These are phyloP conservation scores for Gentiana dahurica DNA, from an alignment of 257 asterid genomes.

Conservation along the genomic window DNA sequence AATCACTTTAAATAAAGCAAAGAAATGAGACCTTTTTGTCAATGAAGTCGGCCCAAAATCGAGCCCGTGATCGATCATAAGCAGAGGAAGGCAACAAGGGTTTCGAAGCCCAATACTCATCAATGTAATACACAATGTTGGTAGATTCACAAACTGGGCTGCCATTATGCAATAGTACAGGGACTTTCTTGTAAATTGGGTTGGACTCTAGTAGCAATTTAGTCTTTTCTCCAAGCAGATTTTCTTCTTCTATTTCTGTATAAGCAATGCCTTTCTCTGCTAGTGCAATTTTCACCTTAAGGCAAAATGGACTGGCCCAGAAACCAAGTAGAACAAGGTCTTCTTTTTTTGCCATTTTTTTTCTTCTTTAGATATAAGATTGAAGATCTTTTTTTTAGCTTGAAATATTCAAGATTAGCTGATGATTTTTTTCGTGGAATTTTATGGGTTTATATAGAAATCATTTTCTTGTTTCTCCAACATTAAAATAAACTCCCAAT, in stretches of 20 bases:
- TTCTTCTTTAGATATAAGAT: neutral
- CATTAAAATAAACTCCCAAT: neutral
- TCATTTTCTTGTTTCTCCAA: neutral
- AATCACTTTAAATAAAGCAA: neutral
- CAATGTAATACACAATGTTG: conserved; percentile 58
- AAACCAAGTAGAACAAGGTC: conserved; percentile 48
- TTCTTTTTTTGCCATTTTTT: conserved; percentile 35
- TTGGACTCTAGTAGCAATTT: conserved; percentile 50
- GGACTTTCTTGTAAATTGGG: conserved; percentile 61
- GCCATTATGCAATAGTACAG: conserved; percentile 56
- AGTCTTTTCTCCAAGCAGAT: conserved; percentile 50
- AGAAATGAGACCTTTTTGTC: conserved; percentile 49
- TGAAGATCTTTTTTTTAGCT: neutral
- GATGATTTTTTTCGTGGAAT: neutral
- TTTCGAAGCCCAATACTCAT: conserved; percentile 45
- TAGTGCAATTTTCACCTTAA: conserved; percentile 43
- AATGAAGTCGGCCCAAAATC: conserved; percentile 79
- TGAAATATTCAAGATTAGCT: neutral
- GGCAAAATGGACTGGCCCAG: conserved; percentile 50
- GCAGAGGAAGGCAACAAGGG: conserved; percentile 42
- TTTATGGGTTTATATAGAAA: conserved; percentile 1
- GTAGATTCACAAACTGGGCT: conserved; percentile 64
- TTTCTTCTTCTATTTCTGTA: conserved; percentile 43
- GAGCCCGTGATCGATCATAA: conserved; percentile 49
- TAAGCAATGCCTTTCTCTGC: conserved; percentile 54